Evolutionary conservation across 2,329 filamentous ascomycete species (phyloP).

Genomic region (Sphaerulina vaccinii): DNA sequence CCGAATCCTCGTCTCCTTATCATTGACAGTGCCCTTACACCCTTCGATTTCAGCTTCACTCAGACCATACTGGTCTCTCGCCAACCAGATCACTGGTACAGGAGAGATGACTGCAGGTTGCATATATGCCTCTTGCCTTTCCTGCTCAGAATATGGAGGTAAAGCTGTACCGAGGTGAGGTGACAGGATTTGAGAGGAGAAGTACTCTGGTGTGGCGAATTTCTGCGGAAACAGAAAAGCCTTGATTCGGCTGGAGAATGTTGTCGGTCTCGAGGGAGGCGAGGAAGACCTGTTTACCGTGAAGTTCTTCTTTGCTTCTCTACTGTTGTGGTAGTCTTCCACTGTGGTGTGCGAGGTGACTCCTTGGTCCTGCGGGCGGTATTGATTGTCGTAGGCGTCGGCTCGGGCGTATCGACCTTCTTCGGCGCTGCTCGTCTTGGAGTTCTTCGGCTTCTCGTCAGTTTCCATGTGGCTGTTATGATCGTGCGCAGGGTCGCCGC

Average conservation of each 20-base stretch:
- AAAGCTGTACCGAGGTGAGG: constrained; percentile 35
- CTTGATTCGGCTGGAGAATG: constrained; percentile 19
- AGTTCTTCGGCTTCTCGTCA: too few relatives aligned
- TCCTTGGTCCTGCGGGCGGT: too few relatives aligned
- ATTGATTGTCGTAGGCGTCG: too few relatives aligned
- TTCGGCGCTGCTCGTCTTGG: too few relatives aligned
- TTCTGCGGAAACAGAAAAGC: constrained; percentile 23
- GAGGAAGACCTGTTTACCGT: too few relatives aligned
- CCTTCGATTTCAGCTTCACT: constrained; percentile 43
- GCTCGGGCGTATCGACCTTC: too few relatives aligned
- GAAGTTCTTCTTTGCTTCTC: too few relatives aligned
- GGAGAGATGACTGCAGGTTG: constrained; percentile 45
- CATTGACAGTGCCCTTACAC: too few relatives aligned
- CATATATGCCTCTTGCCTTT: constrained; percentile 45
- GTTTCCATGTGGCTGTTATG: too few relatives aligned
- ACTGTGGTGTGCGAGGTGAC: too few relatives aligned
- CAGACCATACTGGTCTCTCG: constrained; percentile 45
- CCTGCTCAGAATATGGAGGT: constrained; percentile 30
- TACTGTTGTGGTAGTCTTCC: too few relatives aligned
- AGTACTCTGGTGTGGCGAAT: constrained; percentile 32
- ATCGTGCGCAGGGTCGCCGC: too few relatives aligned
- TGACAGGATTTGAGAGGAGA: constrained; percentile 34
- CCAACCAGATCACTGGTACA: constrained; percentile 47
- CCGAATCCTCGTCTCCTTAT: constrained; percentile 37
- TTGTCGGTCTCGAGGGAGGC: neutral